Percentiles rank a stretch among this genome's conserved stretches.
phyloP scores from a whole-genome alignment of 2,329 filamentous ascomycete species.

The Monosporascus ibericus region DNA sequence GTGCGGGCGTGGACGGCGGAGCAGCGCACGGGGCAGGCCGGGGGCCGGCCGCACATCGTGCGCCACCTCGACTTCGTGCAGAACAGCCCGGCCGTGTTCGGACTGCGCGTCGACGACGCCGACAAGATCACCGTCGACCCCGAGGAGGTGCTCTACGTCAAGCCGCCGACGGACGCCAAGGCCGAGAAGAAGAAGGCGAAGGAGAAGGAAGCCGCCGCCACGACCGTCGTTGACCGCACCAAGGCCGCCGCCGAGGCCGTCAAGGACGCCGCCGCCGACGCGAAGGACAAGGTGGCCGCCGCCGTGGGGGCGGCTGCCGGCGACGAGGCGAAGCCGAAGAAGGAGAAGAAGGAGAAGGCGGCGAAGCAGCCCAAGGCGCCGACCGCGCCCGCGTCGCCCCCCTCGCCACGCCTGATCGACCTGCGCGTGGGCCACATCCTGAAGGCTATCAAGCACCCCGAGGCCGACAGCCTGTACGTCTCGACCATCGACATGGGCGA shows the following conservation, averaged over 20 bases:
- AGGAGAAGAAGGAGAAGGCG: constrained; percentile 87
- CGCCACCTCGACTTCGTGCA: constrained; percentile 92
- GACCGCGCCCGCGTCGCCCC: constrained; percentile 60
- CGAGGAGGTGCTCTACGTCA: constrained; percentile 77
- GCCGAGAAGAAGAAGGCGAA: constrained; percentile 96
- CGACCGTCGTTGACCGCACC: constrained; percentile 51
- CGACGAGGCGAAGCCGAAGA: constrained; percentile 49
- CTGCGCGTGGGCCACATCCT: constrained; percentile 95
- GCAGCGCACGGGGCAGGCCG: constrained; percentile 78
- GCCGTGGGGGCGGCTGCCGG: constrained; percentile 41
- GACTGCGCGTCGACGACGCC: constrained; percentile 59
- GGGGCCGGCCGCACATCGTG: constrained; percentile 86
- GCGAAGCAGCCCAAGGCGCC: constrained; percentile 67
- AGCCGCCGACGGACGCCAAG: constrained; percentile 84
- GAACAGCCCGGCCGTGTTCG: constrained; percentile 67
- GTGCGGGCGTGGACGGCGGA: constrained; percentile 78
- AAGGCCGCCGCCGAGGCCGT: constrained; percentile 54
- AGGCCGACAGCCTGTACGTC: constrained; percentile 92
- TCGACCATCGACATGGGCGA: constrained; percentile 95
- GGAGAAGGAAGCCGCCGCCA: constrained; percentile 68
- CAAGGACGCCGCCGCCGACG: constrained; percentile 43
- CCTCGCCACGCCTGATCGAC: constrained; percentile 83
- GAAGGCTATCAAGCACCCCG: constrained; percentile 90
- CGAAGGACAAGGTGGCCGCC: constrained; percentile 47
- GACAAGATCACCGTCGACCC: constrained; percentile 76